Evolutionary conservation across 768 basidiomycete genomes (phyloP), one percentile per base, ranked within the genome.

Genomic region (Dendrothele bispora): DNA sequence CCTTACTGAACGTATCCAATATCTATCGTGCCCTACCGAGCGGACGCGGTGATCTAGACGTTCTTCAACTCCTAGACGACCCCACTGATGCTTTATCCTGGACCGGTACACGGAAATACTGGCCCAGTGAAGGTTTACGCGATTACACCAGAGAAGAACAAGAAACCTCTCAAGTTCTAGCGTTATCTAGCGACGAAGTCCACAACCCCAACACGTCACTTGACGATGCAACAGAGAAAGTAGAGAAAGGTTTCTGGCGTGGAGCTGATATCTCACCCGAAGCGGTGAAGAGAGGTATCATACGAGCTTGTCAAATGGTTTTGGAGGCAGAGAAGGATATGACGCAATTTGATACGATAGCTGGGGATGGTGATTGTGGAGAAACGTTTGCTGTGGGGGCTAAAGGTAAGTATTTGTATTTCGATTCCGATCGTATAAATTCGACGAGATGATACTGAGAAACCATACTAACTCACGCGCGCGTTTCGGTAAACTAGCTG

Each of bases 291-390:
- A 49, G 47, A 5, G 67, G 65, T 0, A 57, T 80, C 21, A 58
- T 60, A 26, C 54, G 59, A 2, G 77, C 78, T 1, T 74, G 74
- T 49, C 21, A 64, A 39, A 58, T 62, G 2, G 70, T 83, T 22
- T 67, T 83, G 15, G 55, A 51, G 4, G 71, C 73, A 6, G 76
- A 80, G 52, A 61, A 65, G 3, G 77, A 80, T 11, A 65, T 86
- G 54, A 85, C 83, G 3, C 62, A 68, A 27, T 82, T 72, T 56
- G 84, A 85, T 58, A 81, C 79, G 7, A 65, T 83, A 22, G 70
- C 78, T 7, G 82, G 83, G 22, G 83, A 85, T 60, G 83, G 82
- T 5, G 82, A 84, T 57, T 82, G 81, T 39, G 82, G 83, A 7
- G 64, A 75, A 30, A 83, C 81, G 6, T 79, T 83, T 50, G 69